Percentiles rank a stretch among this genome's conserved stretches.
Evolutionary conservation across 1,139 yeast genomes (phyloP).

Genomic region (Saccharomycopsis hybrid): DNA sequence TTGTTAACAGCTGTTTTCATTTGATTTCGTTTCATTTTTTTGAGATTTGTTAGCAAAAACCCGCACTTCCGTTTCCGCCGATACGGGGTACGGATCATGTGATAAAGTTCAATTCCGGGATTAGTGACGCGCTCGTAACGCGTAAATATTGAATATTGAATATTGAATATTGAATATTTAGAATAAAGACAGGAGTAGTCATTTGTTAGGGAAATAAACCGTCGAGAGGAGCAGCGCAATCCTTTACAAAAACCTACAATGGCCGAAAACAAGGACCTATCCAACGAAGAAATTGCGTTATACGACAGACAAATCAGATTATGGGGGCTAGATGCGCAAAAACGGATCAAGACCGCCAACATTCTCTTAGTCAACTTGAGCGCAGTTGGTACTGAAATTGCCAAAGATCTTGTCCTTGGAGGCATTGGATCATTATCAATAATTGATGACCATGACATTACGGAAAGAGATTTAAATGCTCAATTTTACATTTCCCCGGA

Average conservation of each 20-base stretch:
- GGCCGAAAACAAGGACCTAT: conserved; percentile 22
- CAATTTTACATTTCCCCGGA: conserved; percentile 71
- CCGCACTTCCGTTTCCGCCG: too few relatives aligned
- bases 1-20: too few relatives aligned
- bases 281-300: conserved; percentile 74
- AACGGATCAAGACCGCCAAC: conserved; percentile 66
- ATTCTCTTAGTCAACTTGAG: conserved; percentile 63
- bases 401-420: conserved; percentile 81
- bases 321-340: conserved; percentile 96
- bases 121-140: too few relatives aligned
- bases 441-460: conserved; percentile 50
- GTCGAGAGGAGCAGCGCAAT: too few relatives aligned
- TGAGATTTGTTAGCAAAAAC: too few relatives aligned
- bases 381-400: conserved; percentile 71
- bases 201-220: too few relatives aligned
- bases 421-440: conserved; percentile 79
- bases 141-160: too few relatives aligned
- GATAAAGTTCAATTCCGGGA: too few relatives aligned
- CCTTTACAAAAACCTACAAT: neutral
- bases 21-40: too few relatives aligned
- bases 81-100: too few relatives aligned
- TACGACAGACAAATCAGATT: conserved; percentile 93
- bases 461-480: conserved; percentile 60
- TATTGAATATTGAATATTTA: too few relatives aligned
- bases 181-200: too few relatives aligned